Percentiles rank a stretch among this genome's conserved stretches.
Conservation (phyloP, 805 yeast species). For the Saccharomycopsis babjevae region DNA sequence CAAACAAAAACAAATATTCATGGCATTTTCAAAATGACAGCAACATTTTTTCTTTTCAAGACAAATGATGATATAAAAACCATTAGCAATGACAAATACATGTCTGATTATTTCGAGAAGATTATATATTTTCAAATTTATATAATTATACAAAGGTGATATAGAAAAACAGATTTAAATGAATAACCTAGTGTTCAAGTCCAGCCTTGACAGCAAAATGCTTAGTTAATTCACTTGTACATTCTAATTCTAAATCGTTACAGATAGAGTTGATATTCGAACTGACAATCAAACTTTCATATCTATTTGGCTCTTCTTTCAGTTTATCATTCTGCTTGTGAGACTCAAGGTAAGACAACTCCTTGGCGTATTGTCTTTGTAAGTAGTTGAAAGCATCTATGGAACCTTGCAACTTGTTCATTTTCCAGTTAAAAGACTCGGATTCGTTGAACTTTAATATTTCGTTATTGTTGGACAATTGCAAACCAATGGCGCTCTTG, state of each 20-base stretch:
- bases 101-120: background rate
- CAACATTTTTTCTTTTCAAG: too few species aligned
- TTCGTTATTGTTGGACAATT: constrained; percentile 29
- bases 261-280: constrained; percentile 63
- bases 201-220: constrained; percentile 49
- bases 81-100: too few species aligned
- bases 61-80: too few species aligned
- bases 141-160: background rate
- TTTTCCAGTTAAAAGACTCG: constrained; percentile 17
- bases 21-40: too few species aligned
- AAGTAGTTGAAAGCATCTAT: constrained; percentile 73
- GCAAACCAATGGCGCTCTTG: constrained; percentile 30
- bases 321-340: constrained; percentile 64
- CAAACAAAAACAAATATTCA: too few species aligned
- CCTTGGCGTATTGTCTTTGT: constrained; percentile 68
- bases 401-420: constrained; percentile 56
- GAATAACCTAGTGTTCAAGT: constrained; percentile 26
- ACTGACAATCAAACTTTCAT: constrained; percentile 58
- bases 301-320: constrained; percentile 71
- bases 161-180: background rate
- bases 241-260: constrained; percentile 58
- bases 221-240: constrained; percentile 57
- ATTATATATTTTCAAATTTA: background rate
- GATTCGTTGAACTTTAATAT: background rate
- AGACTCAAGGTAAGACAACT: constrained; percentile 54